Base-by-base conservation (phyloP, 768 basidiomycete genomes). In the Kwoniella mangroviensis region DNA sequence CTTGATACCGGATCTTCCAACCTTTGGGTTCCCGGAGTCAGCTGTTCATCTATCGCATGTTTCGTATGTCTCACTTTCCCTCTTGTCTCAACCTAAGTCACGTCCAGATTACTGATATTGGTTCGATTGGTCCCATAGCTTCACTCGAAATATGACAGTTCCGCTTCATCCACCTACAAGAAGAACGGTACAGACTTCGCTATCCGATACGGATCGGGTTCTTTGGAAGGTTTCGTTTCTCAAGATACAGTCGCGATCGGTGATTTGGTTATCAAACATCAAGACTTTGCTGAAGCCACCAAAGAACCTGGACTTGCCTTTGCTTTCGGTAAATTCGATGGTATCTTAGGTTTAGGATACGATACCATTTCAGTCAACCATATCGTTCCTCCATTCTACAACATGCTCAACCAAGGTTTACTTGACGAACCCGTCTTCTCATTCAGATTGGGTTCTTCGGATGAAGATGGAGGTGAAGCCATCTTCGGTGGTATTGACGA, bases 261-360 rank as follows among this genome's bases (percentile, higher is more conserved):
- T 49, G 97, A 97, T 81, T 81, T 99, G 56, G 82, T 83, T 28
- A 87, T 99, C 82, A 86, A 85, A 76, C 71, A 84, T 13, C 92
- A 92, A 81, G 90, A 94, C 79, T 99, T 99, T 77, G 96, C 94
- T 11, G 97, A 98, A 85, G 93, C 95, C 1, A 90, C 89, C 68
- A 92, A 93, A 84, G 96, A 98, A 81, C 97, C 97, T 22, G 97
- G 97, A 55, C 89, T 99, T 59, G 90, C 95, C 5, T 99, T 99
- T 81, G 96, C 97, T 28, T 98, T 80, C 40, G 74, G 77, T 40
- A 95, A 93, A 85, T 96, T 96, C 75, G 95, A 98, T 81, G 96
- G 94, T 65, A 95, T 98, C 73, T 85, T 96, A 42, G 97, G 96
- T 71, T 90, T 99, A 66, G 97, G 84, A 11, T 99, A 97, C 81